phyloP scores from a whole-genome alignment of 2,329 filamentous ascomycete species.

The Colletotrichum magnum region DNA sequence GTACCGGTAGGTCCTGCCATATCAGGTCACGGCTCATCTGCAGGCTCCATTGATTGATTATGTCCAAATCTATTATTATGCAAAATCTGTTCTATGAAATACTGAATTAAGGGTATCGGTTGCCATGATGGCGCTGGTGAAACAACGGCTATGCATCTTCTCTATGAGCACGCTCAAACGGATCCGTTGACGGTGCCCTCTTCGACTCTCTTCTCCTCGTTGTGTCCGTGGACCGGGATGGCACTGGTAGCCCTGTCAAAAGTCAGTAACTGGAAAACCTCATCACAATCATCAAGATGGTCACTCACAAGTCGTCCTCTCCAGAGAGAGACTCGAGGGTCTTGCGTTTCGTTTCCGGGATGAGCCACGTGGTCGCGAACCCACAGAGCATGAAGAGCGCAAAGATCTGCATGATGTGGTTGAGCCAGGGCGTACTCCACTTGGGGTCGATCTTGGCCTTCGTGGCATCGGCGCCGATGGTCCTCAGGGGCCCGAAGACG shows the following conservation, averaged over 20 bases:
- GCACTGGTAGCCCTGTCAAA: conserved; percentile 22
- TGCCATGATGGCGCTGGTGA: conserved; percentile 8
- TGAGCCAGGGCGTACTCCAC: conserved; percentile 39
- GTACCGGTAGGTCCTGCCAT: background rate
- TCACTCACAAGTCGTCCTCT: conserved; percentile 45
- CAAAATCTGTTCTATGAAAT: background rate
- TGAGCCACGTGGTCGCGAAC: conserved; percentile 58
- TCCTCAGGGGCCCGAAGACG: conserved; percentile 61
- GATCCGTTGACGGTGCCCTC: conserved; percentile 30
- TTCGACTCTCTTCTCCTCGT: conserved; percentile 39
- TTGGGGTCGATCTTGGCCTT: conserved; percentile 50
- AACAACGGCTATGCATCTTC: conserved; percentile 3
- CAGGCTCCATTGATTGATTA: background rate
- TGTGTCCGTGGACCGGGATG: conserved; percentile 25
- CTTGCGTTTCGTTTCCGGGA: conserved; percentile 57
- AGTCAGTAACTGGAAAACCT: background rate
- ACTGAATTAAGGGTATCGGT: conserved; percentile 27
- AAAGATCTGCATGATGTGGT: conserved; percentile 48
- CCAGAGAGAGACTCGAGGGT: conserved; percentile 66
- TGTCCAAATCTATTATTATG: conserved; percentile 20
- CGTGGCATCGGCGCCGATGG: conserved; percentile 57
- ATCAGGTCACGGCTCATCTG: no score
- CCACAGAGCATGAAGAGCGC: conserved; percentile 65
- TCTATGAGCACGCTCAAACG: conserved; percentile 4
- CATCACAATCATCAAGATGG: background rate